Evolutionary conservation across 257 asterid genomes (phyloP), one percentile per base, ranked within the genome.

Genomic region (Nicotiana noctiflora): DNA sequence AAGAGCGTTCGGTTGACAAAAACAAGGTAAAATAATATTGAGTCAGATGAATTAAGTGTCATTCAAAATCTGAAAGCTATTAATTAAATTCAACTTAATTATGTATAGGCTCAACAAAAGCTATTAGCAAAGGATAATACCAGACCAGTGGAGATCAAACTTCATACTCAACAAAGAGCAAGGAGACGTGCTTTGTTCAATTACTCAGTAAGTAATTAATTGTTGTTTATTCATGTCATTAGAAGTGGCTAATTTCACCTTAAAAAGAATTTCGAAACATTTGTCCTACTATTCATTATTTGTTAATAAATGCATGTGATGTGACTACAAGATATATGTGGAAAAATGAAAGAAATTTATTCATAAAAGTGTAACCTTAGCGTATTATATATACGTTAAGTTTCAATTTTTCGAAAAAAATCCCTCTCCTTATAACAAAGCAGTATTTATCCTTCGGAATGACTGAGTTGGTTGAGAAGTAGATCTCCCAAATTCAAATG

Each of bases 161-260:
- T 93, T 84, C 97, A 84, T 21, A 91, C 95, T 21, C 93, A 90
- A 81, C 92, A 93, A 85, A 90, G 98, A 82, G 97, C 98, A 81
- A 88, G 89, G 17, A 91, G 86, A 37, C 93, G 97, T 4, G 91
- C 93, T 18, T n/a, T 89, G 32, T 93, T 87, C 83, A 84, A 93
- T 88, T 89, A 90, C 76, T 78, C 94, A 4, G 97, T 91, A 79
- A 86, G 91, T 84, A 27, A 78, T 34, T 59, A 59, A 34, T 32
- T 12, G 1, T 4, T 57, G 72, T 14, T 55, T 44, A 77, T 56
- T 34, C 32, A 17, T 11, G 1, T 19, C 2, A 77, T n/a, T 59
- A 19, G 12, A 68, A 13, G 19, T 77, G 18, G 7, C 2, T 77
- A 34, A 59, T 77, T 31, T 66, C 40, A 17, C 10, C 12, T 17